Base-by-base conservation (phyloP, 2,329 filamentous ascomycete species). In the Fusarium sp. region DNA sequence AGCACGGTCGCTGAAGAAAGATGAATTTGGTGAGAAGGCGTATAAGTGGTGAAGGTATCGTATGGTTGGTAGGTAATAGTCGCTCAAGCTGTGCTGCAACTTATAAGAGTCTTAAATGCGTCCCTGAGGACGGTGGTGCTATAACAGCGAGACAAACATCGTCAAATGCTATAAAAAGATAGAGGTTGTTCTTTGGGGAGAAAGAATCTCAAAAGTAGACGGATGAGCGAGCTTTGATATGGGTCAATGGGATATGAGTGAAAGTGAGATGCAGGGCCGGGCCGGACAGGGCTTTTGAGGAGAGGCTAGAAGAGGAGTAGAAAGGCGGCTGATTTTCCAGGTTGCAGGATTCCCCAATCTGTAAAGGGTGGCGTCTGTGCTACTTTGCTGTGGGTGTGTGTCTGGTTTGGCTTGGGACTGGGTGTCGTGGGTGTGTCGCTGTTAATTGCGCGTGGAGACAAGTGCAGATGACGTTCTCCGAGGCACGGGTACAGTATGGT, bases 91-190 rank as follows among this genome's bases (percentile, higher is more conserved):
- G 46, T 40, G 32, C 55, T 53, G 43, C 54, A 71, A 59, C 65
- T 66, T 64, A 12, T 66, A 56, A 59, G 66, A 59, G 66, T 62
- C 47, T 42, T 62, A 59, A 48, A 51, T 66, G 71, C 76, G 78
- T 80, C 79, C 79, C 78, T 78, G 74, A 77, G 79, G 79, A 81
- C 79, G 55, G 73, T 71, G 30, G 58, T 77, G 79, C 74, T 81
- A 81, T 81, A 81, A 80, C 48, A 71, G 72, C 61, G 65, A 56
- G 66, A 66, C 72, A 61, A 71, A 78, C 79, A 81, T 81, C 63
- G 67, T 80, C 71, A 72, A 77, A 68, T 71, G 65, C 54, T 56
- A 69, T 64, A 58, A 57, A 60, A 41, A 60, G 28, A 58, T 56
- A 41, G 47, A 66, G 37, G 55, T 73, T 50, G 56, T 70, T 51